Base-by-base conservation (phyloP, 768 basidiomycete genomes). In the Boletus rufocinnamomeus region DNA sequence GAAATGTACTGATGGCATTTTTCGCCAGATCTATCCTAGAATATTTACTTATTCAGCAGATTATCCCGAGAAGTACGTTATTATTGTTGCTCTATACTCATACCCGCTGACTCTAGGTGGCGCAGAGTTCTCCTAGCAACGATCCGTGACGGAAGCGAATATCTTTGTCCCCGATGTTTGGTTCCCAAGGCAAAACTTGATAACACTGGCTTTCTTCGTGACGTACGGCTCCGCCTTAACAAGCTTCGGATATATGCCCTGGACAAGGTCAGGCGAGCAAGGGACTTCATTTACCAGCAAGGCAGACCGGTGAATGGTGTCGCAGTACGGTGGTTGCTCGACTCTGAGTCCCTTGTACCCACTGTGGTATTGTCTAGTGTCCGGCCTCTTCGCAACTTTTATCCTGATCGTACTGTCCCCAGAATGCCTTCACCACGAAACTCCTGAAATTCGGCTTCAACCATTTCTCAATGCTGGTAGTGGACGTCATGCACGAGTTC, bases 401-500 rank as follows among this genome's bases (percentile, higher is more conserved):
- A 37, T 16, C 43, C 21, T 44, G 21, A 44, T 44, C 3, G 2
- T 44, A 44, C 10, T 44, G 13, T 44, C 13, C 23, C 16, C 11
- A 44, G 43, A 44, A 44, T 14, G 11, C 23, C 21, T 44, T 44
- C 13, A 11, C 43, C 9, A 13, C 11, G 4, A 44, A 44, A 13
- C 43, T 44, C 11, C 43, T 13, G 4, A 44, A 44, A 44, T 44
- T 45, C 6, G 14, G 25, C 44, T 68, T 72, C 21, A 58, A 74
- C 44, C 40, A 64, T 6, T 75, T 63, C 52, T 19, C 2, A 0
- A 70, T 75, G 52, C 64, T 78, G 2, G 66, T 70, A 0, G 63
- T 67, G 0, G 77, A 80, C 52, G 40, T 79, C 37, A 54, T 80
- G 69, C 78, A 79, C 51, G 74, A 79, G 52, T 63, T 72, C 41